These are phyloP conservation scores for Calophaca sinica DNA, from an alignment of 306 rosid species.

Conservation along the genomic window DNA sequence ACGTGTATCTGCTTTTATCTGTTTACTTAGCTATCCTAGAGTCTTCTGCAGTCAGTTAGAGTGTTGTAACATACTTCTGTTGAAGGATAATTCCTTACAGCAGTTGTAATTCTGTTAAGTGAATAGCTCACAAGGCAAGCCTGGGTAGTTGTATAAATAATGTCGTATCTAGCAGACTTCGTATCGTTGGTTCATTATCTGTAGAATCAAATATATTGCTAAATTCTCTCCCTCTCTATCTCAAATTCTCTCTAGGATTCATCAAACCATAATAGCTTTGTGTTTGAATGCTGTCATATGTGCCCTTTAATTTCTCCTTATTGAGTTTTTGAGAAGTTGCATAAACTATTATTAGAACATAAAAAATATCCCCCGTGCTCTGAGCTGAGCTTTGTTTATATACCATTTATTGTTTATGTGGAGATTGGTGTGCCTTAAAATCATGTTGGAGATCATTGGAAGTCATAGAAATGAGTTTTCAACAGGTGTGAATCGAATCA, in stretches of 20 bases:
- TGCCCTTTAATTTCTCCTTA: slow-evolving; percentile 4
- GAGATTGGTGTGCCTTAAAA: no score
- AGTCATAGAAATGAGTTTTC: no score
- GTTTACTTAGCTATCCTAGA: slow-evolving; percentile 4
- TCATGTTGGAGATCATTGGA: no score
- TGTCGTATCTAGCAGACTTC: neutral
- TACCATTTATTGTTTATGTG: no score
- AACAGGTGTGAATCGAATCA: no score
- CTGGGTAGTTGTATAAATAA: neutral
- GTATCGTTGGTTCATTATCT: neutral
- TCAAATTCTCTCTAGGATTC: neutral
- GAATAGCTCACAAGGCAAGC: neutral
- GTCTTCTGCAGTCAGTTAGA: neutral
- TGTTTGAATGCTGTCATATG: slow-evolving; percentile 12
- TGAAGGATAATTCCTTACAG: neutral
- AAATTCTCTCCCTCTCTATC: neutral
- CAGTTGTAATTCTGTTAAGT: neutral
- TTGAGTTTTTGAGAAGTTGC: neutral
- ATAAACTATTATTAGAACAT: slow-evolving; percentile 10
- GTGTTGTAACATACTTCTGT: neutral
- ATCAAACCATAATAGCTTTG: slow-evolving; percentile 4
- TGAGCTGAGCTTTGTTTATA: neutral
- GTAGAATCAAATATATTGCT: neutral
- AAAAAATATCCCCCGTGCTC: neutral
- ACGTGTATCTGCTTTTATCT: neutral